Conservation (phyloP, 2,329 filamentous ascomycete species). For the Epichloe scottii region DNA sequence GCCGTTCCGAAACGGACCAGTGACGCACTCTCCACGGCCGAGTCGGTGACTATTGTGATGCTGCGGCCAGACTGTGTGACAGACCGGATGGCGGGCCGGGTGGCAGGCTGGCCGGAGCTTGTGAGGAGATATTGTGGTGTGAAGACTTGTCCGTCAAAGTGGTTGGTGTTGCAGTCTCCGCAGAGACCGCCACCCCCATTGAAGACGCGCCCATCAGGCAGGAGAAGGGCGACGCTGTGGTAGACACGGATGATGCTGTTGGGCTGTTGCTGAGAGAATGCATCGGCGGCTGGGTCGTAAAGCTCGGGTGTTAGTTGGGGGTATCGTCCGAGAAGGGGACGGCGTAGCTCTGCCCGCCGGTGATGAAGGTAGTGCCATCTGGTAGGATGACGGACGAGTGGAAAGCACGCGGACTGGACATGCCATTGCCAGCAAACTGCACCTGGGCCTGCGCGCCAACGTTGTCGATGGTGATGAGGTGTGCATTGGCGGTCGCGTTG, state of each 20-base stretch:
- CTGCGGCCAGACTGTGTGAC: constrained; percentile 10
- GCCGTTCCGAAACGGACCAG: constrained; percentile 35
- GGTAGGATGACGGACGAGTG: constrained; percentile 36
- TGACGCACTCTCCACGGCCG: constrained; percentile 18
- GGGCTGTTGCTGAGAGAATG: constrained; percentile 24
- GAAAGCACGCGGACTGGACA: constrained; percentile 28
- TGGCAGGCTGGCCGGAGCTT: constrained; percentile 23
- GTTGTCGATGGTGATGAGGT: constrained; percentile 19
- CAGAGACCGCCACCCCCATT: constrained; percentile 42
- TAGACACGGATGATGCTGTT: constrained; percentile 33
- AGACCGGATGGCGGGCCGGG: constrained; percentile 28
- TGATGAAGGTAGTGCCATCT: constrained; percentile 33
- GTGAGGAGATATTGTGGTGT: constrained; percentile 43
- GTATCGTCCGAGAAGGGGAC: constrained; percentile 32
- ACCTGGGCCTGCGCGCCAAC: constrained; percentile 8
- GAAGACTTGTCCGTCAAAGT: constrained; percentile 43
- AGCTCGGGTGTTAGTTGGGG: constrained; percentile 31
- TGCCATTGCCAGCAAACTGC: constrained; percentile 11
- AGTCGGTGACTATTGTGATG: constrained; percentile 10
- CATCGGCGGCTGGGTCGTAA: constrained; percentile 29
- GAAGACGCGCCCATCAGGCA: constrained; percentile 37
- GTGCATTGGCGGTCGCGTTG: constrained; percentile 29
- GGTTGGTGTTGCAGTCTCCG: constrained; percentile 30
- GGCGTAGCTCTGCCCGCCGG: constrained; percentile 32
- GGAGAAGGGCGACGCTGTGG: constrained; percentile 34